Evolutionary conservation across 108 stramenopile species (phyloP).

Genomic region (Aurantiochytrium sp.): DNA sequence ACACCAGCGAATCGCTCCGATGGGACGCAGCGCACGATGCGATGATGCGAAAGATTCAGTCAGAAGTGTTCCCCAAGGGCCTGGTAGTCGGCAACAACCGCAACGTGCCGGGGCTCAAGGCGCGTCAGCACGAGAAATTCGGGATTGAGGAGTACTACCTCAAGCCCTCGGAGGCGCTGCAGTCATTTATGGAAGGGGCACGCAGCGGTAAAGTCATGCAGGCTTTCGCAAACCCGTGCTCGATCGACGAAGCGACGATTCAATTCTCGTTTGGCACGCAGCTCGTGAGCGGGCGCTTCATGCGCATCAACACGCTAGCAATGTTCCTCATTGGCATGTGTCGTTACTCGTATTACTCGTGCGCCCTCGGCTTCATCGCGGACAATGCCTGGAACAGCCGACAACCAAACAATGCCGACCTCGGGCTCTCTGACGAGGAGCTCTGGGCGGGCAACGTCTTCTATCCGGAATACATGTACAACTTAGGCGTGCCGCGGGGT

Average conservation of each 20-base stretch:
- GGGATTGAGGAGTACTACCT: background rate
- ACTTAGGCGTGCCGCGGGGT: background rate
- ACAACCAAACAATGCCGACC: background rate
- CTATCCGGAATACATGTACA: background rate
- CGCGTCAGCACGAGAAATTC: background rate
- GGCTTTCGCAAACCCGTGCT: background rate
- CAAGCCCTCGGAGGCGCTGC: background rate
- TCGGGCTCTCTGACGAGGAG: background rate
- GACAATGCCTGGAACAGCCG: background rate
- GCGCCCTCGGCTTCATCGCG: background rate
- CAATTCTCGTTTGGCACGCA: background rate
- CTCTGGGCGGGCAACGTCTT: background rate
- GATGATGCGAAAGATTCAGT: background rate
- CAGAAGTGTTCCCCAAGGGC: background rate
- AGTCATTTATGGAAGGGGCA: background rate
- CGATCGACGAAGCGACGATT: background rate
- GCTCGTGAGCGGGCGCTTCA: background rate
- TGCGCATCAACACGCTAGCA: background rate
- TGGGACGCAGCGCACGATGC: background rate
- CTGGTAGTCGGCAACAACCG: background rate
- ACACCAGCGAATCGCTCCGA: background rate
- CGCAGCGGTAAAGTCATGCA: background rate
- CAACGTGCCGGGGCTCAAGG: background rate
- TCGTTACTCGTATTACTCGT: background rate
- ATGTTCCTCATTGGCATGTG: slow-evolving; percentile 14